phyloP scores from a whole-genome alignment of 2,329 filamentous ascomycete species.

The Paecilomyces sp. region DNA sequence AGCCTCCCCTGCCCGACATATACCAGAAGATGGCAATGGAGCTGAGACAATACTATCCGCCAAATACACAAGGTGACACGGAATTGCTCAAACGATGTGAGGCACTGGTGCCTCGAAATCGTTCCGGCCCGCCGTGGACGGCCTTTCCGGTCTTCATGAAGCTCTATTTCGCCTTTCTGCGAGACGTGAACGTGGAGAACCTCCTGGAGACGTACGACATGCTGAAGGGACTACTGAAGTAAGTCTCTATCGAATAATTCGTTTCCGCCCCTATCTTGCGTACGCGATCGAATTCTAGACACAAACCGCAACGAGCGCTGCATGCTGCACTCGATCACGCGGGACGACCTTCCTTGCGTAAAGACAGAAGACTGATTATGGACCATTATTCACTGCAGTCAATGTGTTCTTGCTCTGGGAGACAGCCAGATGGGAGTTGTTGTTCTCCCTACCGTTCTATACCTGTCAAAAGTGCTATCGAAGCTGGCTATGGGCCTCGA shows the following conservation, averaged over 20 bases:
- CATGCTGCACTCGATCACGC: conserved; percentile 1
- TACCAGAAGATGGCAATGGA: conserved; percentile 64
- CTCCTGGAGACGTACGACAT: conserved; percentile 67
- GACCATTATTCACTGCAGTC: conserved; percentile 41
- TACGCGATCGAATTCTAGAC: not conserved
- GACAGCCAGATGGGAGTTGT: conserved; percentile 73
- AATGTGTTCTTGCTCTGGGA: conserved; percentile 73
- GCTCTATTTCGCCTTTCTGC: conserved; percentile 72
- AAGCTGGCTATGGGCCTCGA: conserved; percentile 79
- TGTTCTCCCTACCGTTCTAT: conserved; percentile 76
- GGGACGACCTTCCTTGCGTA: not conserved
- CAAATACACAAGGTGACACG: conserved; percentile 44
- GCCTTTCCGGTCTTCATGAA: conserved; percentile 73
- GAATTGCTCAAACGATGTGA: conserved; percentile 54
- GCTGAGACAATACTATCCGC: conserved; percentile 54
- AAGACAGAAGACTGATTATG: conserved; percentile 2
- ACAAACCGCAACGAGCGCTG: not conserved
- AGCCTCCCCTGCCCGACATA: conserved; percentile 60
- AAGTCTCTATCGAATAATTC: conserved; percentile 26
- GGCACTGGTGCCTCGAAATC: conserved; percentile 54
- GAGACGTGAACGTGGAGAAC: conserved; percentile 71
- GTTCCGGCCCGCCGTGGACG: conserved; percentile 64
- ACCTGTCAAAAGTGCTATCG: conserved; percentile 71
- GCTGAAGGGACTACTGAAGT: conserved; percentile 70
- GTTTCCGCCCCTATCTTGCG: not conserved